phyloP scores from a whole-genome alignment of 208 protist genomes.

The Vickermania ingenoplastis region DNA sequence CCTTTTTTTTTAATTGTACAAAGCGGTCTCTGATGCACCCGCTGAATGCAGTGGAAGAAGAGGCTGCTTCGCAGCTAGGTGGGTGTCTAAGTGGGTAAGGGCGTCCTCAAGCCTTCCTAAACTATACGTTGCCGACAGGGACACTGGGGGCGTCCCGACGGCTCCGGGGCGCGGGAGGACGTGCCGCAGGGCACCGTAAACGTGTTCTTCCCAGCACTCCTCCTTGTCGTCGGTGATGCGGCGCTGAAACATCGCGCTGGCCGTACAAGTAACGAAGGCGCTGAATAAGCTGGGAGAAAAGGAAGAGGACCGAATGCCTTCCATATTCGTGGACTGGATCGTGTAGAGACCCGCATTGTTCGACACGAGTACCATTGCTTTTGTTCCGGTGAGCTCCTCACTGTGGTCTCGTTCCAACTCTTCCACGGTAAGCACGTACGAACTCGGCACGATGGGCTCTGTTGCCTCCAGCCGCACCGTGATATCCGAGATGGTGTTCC shows the following conservation, averaged over 20 bases:
- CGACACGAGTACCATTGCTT: slow-evolving; percentile 87
- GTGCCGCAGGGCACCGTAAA: background rate
- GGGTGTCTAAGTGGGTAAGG: background rate
- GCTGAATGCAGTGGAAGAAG: no score
- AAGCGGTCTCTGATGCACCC: no score
- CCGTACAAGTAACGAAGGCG: slow-evolving; percentile 44
- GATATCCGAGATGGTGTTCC: slow-evolving; percentile 3
- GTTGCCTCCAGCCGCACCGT: slow-evolving; percentile 18
- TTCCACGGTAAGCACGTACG: slow-evolving; percentile 1
- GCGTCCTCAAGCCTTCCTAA: background rate
- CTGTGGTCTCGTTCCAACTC: slow-evolving; percentile 35
- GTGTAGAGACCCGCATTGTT: slow-evolving; percentile 87
- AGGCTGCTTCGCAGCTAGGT: background rate
- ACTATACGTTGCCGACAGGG: background rate
- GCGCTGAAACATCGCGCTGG: slow-evolving; percentile 41
- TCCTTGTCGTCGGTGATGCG: slow-evolving; percentile 25
- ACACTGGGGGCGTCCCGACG: background rate
- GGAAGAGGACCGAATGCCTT: slow-evolving; percentile 83
- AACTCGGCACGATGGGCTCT: slow-evolving; percentile 14
- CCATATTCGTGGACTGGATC: slow-evolving; percentile 72
- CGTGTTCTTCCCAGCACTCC: slow-evolving; percentile 78
- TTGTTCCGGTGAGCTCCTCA: slow-evolving; percentile 84
- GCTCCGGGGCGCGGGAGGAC: background rate
- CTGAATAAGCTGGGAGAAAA: slow-evolving; percentile 58
- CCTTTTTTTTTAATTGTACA: no score